Conservation (phyloP, 2,329 filamentous ascomycete species). For the Pseudocercospora macadamiae region DNA sequence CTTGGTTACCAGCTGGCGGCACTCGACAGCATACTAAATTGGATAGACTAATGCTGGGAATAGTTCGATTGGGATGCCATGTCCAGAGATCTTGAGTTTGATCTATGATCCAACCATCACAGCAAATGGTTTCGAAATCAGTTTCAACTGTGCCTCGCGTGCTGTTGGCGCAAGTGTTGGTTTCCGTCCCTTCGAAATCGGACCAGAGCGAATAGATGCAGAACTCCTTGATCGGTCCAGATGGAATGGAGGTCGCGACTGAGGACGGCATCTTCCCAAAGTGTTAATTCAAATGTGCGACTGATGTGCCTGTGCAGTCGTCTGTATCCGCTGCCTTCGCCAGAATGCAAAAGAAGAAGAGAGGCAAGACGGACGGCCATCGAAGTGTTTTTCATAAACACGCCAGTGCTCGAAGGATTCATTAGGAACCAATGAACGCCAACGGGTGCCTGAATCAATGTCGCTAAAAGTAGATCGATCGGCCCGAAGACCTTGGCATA, state of each 20-base stretch:
- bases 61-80: constrained; percentile 8
- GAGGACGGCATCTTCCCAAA: constrained; percentile 4
- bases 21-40: constrained; percentile 20
- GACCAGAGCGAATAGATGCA: constrained; percentile 12
- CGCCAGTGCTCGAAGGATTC: neutral
- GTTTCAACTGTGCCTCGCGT: constrained; percentile 8
- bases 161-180: constrained; percentile 18
- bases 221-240: constrained; percentile 22
- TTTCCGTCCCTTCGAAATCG: neutral
- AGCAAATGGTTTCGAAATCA: constrained; percentile 23
- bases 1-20: constrained; percentile 8
- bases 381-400: neutral
- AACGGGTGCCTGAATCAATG: neutral
- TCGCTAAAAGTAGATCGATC: neutral
- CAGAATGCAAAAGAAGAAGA: neutral
- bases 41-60: constrained; percentile 13
- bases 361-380: neutral
- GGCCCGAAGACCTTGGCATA: neutral
- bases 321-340: too few relatives aligned
- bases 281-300: neutral
- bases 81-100: constrained; percentile 8
- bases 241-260: constrained; percentile 19
- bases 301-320: neutral
- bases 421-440: neutral
- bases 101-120: constrained; percentile 22